phyloP scores from a whole-genome alignment of 202 grass and related monocot species.

The Bolboschoenoplectus hybrid region DNA sequence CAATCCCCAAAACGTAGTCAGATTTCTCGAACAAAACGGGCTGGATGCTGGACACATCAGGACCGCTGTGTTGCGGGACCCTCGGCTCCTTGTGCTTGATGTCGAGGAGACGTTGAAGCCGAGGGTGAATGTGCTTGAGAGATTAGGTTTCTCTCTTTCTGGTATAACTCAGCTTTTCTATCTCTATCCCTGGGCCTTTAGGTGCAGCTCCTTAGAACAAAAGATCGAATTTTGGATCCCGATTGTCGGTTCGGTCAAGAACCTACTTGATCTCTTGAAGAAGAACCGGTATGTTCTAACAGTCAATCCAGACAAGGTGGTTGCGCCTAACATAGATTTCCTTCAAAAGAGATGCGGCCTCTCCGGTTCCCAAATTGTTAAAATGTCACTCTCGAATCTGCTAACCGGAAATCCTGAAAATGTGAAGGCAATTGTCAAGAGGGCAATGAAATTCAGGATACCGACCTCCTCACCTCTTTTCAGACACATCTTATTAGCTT shows the following conservation, averaged over 20 bases:
- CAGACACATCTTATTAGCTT: background rate
- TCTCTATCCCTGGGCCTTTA: conserved; percentile 14
- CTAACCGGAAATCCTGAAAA: conserved; percentile 34
- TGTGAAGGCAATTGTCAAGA: conserved; percentile 36
- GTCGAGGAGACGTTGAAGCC: background rate
- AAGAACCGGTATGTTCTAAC: conserved; percentile 14
- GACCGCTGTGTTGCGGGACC: conserved; percentile 20
- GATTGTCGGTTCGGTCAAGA: background rate
- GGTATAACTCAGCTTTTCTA: background rate
- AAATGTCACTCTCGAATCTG: background rate
- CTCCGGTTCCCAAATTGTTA: conserved; percentile 16
- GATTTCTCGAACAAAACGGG: background rate
- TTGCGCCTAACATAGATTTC: conserved; percentile 50
- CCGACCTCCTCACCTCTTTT: conserved; percentile 25
- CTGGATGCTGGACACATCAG: background rate
- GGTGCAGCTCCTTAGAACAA: conserved; percentile 1
- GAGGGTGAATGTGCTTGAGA: background rate
- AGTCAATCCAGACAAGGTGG: conserved; percentile 22
- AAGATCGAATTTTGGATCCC: conserved; percentile 22
- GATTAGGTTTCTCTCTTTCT: conserved; percentile 25
- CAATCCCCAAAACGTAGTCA: background rate
- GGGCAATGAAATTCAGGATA: conserved; percentile 37
- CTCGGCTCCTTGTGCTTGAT: background rate
- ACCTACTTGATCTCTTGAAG: conserved; percentile 28
- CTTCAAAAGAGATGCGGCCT: conserved; percentile 48